Evolutionary conservation across 73 alveolate species (phyloP).

Genomic region (Paramecium octaurelia): DNA sequence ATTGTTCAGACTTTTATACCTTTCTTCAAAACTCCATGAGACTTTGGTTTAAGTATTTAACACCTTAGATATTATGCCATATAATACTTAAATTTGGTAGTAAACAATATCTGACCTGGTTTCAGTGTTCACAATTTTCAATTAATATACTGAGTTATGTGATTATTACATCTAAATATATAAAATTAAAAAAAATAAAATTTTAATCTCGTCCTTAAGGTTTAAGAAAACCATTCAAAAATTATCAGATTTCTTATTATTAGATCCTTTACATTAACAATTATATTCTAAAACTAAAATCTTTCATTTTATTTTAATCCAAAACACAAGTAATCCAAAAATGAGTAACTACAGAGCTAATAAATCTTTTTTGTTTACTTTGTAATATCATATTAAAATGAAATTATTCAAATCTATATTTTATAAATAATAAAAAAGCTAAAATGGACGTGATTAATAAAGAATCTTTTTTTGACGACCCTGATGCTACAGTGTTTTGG

Average conservation of each 20-base stretch:
- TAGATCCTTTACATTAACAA: background rate
- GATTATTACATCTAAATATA: background rate
- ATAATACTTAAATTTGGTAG: background rate
- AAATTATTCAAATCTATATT: background rate
- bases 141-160: background rate
- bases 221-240: background rate
- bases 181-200: background rate
- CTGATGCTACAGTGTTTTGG: background rate
- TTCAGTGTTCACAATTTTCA: background rate
- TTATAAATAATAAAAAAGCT: background rate
- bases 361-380: background rate
- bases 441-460: background rate
- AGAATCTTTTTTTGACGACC: background rate
- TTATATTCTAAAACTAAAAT: too few species aligned
- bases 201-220: background rate
- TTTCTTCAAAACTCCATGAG: slow-evolving; percentile 43
- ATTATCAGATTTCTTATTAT: background rate
- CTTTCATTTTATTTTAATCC: background rate
- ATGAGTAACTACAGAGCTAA: background rate
- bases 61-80: background rate
- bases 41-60: background rate
- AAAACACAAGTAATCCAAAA: background rate
- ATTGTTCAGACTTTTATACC: background rate
- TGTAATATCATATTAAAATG: background rate
- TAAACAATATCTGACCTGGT: background rate